Conservation (phyloP, 495 filamentous ascomycete species). For the Aspergillus ostianus region DNA sequence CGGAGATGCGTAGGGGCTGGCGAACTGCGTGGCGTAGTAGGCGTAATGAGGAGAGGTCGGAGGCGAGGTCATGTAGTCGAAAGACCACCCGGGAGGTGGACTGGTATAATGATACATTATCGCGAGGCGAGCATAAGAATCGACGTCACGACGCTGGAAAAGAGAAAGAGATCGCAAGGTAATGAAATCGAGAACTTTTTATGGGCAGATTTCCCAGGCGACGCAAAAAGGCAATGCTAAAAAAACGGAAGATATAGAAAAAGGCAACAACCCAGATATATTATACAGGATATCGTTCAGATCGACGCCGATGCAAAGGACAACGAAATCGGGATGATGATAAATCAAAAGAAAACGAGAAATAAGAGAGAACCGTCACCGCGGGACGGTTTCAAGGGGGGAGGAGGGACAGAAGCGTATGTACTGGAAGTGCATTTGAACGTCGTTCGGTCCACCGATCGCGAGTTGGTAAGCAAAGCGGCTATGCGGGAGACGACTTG, state of each 20-base stretch:
- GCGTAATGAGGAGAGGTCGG: constrained; percentile 52
- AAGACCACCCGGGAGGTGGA: constrained; percentile 50
- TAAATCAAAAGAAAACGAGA: constrained; percentile 1
- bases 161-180: constrained; percentile 10
- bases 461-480: constrained; percentile 7
- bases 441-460: constrained; percentile 33
- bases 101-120: constrained; percentile 56
- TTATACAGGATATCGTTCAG: constrained; percentile 52
- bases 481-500: constrained; percentile 1
- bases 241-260: constrained; percentile 22
- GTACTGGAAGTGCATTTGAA: constrained; percentile 51
- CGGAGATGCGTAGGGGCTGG: constrained; percentile 40
- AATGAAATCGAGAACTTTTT: constrained; percentile 21
- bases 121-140: constrained; percentile 33
- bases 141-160: constrained; percentile 15
- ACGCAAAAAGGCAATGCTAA: constrained; percentile 15
- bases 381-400: constrained; percentile 46
- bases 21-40: constrained; percentile 45
- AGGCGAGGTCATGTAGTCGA: constrained; percentile 51
- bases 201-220: constrained; percentile 7
- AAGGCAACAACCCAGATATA: constrained; percentile 38
- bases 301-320: constrained; percentile 38
- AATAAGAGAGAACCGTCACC: constrained; percentile 42
- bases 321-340: constrained; percentile 21
- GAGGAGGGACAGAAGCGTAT: constrained; percentile 42